Conservation (phyloP, 179 eudicot genomes). For the Drosera spatulata region DNA sequence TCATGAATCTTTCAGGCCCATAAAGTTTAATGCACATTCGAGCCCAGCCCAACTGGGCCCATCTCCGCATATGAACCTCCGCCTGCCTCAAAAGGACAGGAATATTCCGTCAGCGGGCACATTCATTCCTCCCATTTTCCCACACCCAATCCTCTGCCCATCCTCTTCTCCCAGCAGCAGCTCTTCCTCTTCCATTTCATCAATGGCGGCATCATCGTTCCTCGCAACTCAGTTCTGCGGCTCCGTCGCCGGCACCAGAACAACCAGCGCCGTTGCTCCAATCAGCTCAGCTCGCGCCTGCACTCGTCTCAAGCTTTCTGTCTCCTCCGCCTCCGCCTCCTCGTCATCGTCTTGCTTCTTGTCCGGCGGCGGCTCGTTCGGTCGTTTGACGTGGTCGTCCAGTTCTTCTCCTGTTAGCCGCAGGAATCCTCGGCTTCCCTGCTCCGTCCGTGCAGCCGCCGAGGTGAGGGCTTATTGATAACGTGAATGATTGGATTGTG, state of each 20-base stretch:
- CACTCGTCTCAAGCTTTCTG: slow-evolving; percentile 14
- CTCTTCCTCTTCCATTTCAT: too few species aligned
- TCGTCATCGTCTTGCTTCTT: not conserved
- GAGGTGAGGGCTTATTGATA: slow-evolving; percentile 30
- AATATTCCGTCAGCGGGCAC: too few species aligned
- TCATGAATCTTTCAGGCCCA: too few species aligned
- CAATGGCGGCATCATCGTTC: not conserved
- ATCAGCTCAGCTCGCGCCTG: slow-evolving; percentile 1
- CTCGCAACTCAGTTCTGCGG: slow-evolving; percentile 8
- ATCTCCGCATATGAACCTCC: too few species aligned
- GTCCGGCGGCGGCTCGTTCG: slow-evolving; percentile 24
- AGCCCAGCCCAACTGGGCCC: too few species aligned
- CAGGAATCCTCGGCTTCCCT: slow-evolving; percentile 13
- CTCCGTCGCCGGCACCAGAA: slow-evolving; percentile 26
- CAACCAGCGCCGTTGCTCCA: slow-evolving; percentile 13
- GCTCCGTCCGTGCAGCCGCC: slow-evolving; percentile 51
- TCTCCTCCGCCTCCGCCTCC: slow-evolving; percentile 16
- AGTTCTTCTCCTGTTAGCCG: slow-evolving; percentile 12
- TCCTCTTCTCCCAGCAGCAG: too few species aligned
- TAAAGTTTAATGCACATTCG: too few species aligned
- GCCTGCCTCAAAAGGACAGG: too few species aligned
- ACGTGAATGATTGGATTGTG: not conserved
- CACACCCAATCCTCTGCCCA: too few species aligned
- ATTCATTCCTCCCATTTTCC: too few species aligned
- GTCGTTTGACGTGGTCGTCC: slow-evolving; percentile 27